Evolutionary conservation across 768 basidiomycete species (phyloP).

Genomic region (Mycena latifolia): DNA sequence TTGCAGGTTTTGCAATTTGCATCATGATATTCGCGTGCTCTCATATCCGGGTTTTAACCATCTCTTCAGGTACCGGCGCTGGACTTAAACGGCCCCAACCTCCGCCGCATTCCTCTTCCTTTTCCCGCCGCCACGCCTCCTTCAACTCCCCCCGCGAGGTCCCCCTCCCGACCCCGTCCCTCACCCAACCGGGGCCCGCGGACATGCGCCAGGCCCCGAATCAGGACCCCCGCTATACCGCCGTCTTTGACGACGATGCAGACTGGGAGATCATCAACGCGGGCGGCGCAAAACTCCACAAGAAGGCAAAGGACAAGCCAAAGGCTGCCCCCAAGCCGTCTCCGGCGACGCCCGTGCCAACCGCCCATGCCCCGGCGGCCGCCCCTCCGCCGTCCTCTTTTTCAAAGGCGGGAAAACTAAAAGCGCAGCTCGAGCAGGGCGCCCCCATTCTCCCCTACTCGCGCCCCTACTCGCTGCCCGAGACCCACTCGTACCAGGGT

Average conservation of each 20-base stretch:
- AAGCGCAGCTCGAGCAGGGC: neutral
- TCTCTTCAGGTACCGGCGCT: slow-evolving; percentile 13
- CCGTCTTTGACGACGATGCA: slow-evolving; percentile 18
- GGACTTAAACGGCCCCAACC: slow-evolving; percentile 34
- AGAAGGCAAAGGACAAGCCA: slow-evolving; percentile 20
- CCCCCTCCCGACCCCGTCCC: slow-evolving; percentile 58
- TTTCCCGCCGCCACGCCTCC: slow-evolving; percentile 66
- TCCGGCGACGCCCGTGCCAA: neutral
- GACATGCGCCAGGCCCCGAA: too few species aligned
- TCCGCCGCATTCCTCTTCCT: slow-evolving; percentile 42
- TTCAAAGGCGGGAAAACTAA: slow-evolving; percentile 34
- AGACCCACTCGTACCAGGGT: slow-evolving; percentile 36
- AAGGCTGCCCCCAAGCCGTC: slow-evolving; percentile 7
- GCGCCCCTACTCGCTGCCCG: slow-evolving; percentile 52
- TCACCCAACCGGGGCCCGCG: slow-evolving; percentile 14
- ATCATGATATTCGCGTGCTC: slow-evolving; percentile 9
- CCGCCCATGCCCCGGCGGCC: neutral
- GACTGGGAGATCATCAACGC: slow-evolving; percentile 28
- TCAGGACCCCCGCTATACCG: too few species aligned
- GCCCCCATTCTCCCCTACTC: slow-evolving; percentile 40
- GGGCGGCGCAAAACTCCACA: slow-evolving; percentile 4
- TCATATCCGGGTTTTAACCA: neutral
- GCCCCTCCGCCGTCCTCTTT: slow-evolving; percentile 22
- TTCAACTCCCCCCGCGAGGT: slow-evolving; percentile 67
- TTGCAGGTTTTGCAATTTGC: neutral